These are phyloP conservation scores for Papiliotrema terrestris DNA, from an alignment of 1,284 basidiomycete species.

Conservation along the genomic window DNA sequence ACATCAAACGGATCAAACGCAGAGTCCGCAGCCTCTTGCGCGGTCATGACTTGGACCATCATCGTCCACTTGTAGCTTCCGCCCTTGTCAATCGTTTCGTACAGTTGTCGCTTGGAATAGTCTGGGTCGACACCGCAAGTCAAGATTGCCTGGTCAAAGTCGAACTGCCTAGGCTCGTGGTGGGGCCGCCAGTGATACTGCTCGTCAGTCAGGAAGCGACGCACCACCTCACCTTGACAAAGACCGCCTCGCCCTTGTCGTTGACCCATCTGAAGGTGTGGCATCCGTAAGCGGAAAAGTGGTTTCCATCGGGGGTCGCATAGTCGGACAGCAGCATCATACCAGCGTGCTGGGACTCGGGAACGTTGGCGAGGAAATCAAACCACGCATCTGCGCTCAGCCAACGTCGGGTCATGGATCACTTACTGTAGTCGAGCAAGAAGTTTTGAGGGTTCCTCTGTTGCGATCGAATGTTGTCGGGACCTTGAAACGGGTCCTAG, in stretches of 20 bases:
- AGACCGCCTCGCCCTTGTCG: constrained; percentile 21
- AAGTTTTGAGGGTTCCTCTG: constrained; percentile 41
- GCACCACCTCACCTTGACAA: constrained; percentile 21
- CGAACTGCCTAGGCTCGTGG: constrained; percentile 36
- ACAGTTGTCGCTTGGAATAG: constrained; percentile 48
- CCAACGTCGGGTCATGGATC: too few species aligned
- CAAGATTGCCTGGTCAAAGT: constrained; percentile 38
- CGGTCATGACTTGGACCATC: constrained; percentile 44
- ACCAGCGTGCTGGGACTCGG: constrained; percentile 41
- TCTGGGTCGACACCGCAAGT: constrained; percentile 49
- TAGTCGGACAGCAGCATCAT: constrained; percentile 41
- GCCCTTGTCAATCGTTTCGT: constrained; percentile 48
- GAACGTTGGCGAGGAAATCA: constrained; percentile 44
- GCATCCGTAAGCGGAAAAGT: constrained; percentile 37
- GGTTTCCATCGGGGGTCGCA: constrained; percentile 37
- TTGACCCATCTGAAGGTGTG: constrained; percentile 37
- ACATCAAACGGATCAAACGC: constrained; percentile 50
- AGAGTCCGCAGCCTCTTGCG: constrained; percentile 41
- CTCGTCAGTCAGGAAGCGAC: not conserved
- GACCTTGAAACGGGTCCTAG: constrained; percentile 32
- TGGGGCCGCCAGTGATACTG: constrained; percentile 35
- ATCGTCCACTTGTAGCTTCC: constrained; percentile 47
- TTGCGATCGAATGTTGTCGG: constrained; percentile 43
- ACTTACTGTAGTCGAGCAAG: constrained; percentile 31
- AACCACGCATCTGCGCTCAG: constrained; percentile 36